Conservation (phyloP, 192 early-diverging fungal species). For the Spinellus fusiger region DNA sequence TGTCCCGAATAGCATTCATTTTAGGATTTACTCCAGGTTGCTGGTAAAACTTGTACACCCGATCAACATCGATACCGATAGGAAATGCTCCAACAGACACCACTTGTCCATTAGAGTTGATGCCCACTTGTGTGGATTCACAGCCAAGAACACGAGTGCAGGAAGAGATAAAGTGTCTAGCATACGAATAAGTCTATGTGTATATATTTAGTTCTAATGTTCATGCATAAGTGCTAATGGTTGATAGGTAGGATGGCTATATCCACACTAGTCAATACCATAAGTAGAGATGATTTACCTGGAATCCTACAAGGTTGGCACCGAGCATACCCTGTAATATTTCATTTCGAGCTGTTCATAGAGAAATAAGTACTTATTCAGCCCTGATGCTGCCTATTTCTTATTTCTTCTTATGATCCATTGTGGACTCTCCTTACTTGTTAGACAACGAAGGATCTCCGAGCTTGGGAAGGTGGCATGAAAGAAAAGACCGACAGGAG, state of each 20-base stretch:
- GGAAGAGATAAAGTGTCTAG: slow-evolving; percentile 86
- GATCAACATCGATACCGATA: slow-evolving; percentile 87
- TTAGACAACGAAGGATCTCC: slow-evolving; percentile 92
- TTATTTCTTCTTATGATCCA: too few species aligned
- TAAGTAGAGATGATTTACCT: too few species aligned
- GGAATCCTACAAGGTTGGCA: slow-evolving; percentile 89
- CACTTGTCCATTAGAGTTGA: slow-evolving; percentile 75
- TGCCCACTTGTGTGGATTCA: slow-evolving; percentile 87
- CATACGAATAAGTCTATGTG: slow-evolving; percentile 86
- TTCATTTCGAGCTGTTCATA: slow-evolving; percentile 58
- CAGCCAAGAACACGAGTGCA: slow-evolving; percentile 94
- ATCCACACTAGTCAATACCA: too few species aligned
- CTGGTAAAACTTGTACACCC: slow-evolving; percentile 62
- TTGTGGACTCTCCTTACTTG: slow-evolving; percentile 40
- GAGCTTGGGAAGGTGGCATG: slow-evolving; percentile 96
- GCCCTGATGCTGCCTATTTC: too few species aligned
- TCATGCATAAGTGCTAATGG: neutral
- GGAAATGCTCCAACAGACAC: slow-evolving; percentile 91
- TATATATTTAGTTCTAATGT: too few species aligned
- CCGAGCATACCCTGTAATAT: slow-evolving; percentile 88
- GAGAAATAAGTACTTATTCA: neutral
- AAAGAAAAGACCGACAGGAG: slow-evolving; percentile 90
- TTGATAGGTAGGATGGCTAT: neutral
- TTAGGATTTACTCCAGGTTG: slow-evolving; percentile 64
- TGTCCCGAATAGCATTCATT: slow-evolving; percentile 76